Percentiles rank a stretch among this genome's conserved stretches.
phyloP scores from a whole-genome alignment of 352 stramenopile species.

The Pythium aristosporum region DNA sequence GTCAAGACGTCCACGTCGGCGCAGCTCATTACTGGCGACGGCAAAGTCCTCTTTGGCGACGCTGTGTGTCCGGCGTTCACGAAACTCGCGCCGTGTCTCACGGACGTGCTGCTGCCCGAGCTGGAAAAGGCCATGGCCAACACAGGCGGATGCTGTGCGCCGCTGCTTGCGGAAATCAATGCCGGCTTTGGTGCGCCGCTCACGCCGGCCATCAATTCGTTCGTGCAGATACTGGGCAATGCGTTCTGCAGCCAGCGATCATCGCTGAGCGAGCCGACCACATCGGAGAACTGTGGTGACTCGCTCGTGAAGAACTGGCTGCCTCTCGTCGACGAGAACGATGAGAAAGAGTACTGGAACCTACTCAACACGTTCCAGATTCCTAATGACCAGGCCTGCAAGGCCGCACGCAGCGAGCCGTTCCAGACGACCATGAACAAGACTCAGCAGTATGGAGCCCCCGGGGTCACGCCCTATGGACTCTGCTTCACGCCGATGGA shows the following conservation, averaged over 20 bases:
- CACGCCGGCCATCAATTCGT: background rate
- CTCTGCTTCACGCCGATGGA: constrained; percentile 18
- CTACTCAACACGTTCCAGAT: constrained; percentile 15
- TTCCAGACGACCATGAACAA: constrained; percentile 16
- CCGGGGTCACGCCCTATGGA: constrained; percentile 6
- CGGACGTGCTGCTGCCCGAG: constrained; percentile 9
- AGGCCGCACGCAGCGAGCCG: constrained; percentile 6
- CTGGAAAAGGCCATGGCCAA: constrained; percentile 3
- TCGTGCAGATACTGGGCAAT: constrained; percentile 2
- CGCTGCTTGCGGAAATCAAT: background rate
- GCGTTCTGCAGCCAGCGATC: constrained; percentile 4
- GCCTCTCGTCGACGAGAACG: background rate
- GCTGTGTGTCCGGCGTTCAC: constrained; percentile 3
- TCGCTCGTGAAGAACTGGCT: constrained; percentile 13
- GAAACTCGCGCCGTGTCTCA: constrained; percentile 6
- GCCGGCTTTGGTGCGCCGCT: constrained; percentile 4
- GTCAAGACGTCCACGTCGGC: background rate
- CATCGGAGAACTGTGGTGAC: constrained; percentile 4
- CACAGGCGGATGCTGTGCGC: constrained; percentile 2
- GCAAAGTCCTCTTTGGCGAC: constrained; percentile 1
- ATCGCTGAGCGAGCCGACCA: background rate
- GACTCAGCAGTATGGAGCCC: constrained; percentile 8
- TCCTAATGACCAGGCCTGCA: constrained; percentile 16
- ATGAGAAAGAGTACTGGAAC: background rate
- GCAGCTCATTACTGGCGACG: background rate